A percentile compares a stretch with the other conserved stretches of the same genome.
phyloP scores from a whole-genome alignment of 2,329 filamentous ascomycete species.

The Thelonectria olida region DNA sequence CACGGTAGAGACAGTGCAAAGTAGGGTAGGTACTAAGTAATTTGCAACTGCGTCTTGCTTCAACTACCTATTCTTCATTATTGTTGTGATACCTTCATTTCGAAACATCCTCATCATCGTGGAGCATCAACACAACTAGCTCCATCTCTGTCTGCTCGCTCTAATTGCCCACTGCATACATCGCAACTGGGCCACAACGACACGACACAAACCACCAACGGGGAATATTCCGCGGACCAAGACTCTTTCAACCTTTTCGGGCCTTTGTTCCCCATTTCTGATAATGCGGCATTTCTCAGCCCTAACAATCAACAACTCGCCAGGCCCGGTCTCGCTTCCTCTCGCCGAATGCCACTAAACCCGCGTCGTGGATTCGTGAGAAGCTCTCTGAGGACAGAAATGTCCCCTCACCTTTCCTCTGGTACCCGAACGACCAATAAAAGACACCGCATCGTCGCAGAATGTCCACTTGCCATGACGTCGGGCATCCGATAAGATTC shows the following conservation, averaged over 20 bases:
- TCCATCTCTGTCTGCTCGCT: no score
- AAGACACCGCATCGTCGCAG: neutral
- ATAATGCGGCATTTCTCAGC: neutral
- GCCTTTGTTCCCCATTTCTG: neutral
- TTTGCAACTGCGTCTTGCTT: no score
- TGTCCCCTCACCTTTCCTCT: slow-evolving; percentile 22
- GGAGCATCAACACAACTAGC: no score
- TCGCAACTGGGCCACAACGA: no score
- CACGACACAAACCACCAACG: neutral
- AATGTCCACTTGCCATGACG: slow-evolving; percentile 32
- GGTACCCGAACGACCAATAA: slow-evolving; percentile 29
- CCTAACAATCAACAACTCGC: neutral
- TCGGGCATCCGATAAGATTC: slow-evolving; percentile 22
- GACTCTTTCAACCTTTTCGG: neutral
- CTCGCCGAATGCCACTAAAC: neutral
- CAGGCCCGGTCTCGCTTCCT: neutral
- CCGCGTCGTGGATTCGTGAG: neutral
- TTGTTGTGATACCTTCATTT: no score
- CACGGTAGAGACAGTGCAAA: no score
- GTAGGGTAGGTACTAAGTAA: no score
- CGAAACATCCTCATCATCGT: no score
- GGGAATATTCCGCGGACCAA: neutral
- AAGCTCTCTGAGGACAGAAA: neutral
- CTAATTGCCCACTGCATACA: no score
- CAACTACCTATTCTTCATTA: no score